Evolutionary conservation across 768 basidiomycete genomes (phyloP), one percentile per base, ranked within the genome.

Genomic region (Panellus pusillus): DNA sequence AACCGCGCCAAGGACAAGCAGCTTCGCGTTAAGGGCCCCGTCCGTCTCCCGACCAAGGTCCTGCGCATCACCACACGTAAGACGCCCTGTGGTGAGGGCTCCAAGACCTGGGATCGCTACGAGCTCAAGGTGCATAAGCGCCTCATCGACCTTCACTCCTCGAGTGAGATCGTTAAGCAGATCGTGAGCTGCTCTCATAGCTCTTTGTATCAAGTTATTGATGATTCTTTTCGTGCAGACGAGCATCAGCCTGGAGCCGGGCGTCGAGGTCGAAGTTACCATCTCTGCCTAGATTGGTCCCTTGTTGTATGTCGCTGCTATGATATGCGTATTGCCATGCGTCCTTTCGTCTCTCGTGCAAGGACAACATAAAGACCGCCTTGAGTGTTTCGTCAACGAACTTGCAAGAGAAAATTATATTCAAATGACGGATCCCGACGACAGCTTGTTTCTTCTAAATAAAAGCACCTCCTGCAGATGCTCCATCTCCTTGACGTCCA

Each of bases 51-150:
- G 60, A 99, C 97, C 74, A 98, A 98, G 80, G 89, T 94, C 70
- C 86, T 99, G 68, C 94, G 92, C 77, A n/a, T n/a, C n/a, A 97
- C 94, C 74, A 99, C 96, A 76, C 91, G 97, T 70, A 99, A 99
- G 76, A 96, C 97, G 61, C 91, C 97, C 75, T 98, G 97, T 70
- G 97, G 97, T 92, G 97, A 98, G 77, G 97, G 97, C 81, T 98
- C 97, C 65, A 99, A 99, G 87, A 99, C 97, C 70, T 99, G 97
- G 97, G 97, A 99, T 77, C 87, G 92, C 66, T 98, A 94, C 77
- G 96, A 99, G 78, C 87, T 99, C 78, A 95, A 95, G 81, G 81
- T 99, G 59, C 96, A 99, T 87, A 99, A 99, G 80, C 91, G 97
- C 68, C 82, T 99, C 72, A 98, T 99, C 68, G 97, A 99, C 80